Base-by-base conservation (phyloP, 2,329 filamentous ascomycete species). In the Claviceps sp. region DNA sequence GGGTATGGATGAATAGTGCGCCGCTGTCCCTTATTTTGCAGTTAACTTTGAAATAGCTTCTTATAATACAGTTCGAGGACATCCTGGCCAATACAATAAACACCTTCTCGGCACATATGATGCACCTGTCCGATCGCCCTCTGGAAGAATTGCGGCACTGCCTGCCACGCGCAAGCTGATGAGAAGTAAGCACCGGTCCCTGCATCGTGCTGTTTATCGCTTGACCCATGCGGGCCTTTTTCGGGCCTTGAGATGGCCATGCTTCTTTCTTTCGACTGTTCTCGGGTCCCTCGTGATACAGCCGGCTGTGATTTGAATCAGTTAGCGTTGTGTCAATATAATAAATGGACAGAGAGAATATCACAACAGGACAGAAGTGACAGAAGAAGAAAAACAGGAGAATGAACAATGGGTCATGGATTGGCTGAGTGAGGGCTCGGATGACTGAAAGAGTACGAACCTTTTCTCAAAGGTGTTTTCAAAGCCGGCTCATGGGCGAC, bases 151-250 rank as follows among this genome's bases (percentile, higher is more conserved):
- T 44, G 11, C 13, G 8, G 26, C 22, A 5, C 38, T 44, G 38
- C 45, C 45, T 47, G 30, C 45, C 26, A 20, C 14, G 45, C 38
- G 45, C 38, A 20, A 13, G 16, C 37, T 24, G 8, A n/a, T 18
- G 6, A 41, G 38, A 18, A 9, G 38, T 16, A 18, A 41, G 38
- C 38, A 41, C 14, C 7, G n/a, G 3, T 22, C 47, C 30, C 7
- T 8, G 4, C 9, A 49, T 8, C 11, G 14, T 38, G 14, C 11
- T 24, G 42, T 37, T 50, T 75, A 82, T 72, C 78, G 72, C 82
- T 96, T 97, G 77, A 97, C 90, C 93, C 94, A 98, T 62, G 93
- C 80, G 55, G 91, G 91, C 82, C 86, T 94, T 82, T 98, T 98
- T 72, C 93, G 87, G 54, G 93, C 91, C 79, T 98, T 98, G 72